Evolutionary conservation across 2,329 filamentous ascomycete genomes (phyloP), one percentile per base, ranked within the genome.

Genomic region (Stemphylium beticola): DNA sequence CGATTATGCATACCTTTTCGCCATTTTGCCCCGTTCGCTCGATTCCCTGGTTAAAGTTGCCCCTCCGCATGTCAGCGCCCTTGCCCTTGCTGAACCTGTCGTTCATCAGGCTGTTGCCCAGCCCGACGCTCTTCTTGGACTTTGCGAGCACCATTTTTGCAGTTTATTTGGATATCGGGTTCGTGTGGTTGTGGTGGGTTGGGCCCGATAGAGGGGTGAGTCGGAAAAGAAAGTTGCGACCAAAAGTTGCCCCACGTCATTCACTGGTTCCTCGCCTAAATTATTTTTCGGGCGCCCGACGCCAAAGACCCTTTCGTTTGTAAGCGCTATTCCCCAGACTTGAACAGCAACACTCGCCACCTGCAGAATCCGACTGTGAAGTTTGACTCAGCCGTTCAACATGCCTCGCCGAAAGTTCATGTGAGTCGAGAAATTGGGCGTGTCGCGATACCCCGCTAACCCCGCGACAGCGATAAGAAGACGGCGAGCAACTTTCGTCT

Each of bases 101-200:
- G 76, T 98, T 98, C 95, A 99, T 99, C 74, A 99, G 86, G 79
- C 90, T 87, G 81, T 97, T 97, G 75, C 95, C 95, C 79, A 99
- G 87, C 76, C 95, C 95, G 70, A 97, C 92, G 69, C 87, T 85
- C 78, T 93, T 96, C 78, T 97, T 98, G 64, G 92, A 96, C 81
- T 98, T 99, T 77, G 95, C 87, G 69, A 90, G 79, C 68, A 88
- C 86, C 88, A 91, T 91, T 37, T 64, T 81, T 75, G 56, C 59
- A 53, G 49, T 42, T 58, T 41, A 12, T 24, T 32, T 53, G 36
- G 17, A 32, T 61, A 44, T 48, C 12, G 50, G 60, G 54, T 61
- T 48, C 12, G 50, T 61, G 54, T 61, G 48, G 52, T 60, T 64
- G 60, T 64, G 57, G 62, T 57, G 61, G 32, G 52, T 40, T 37